Evolutionary conservation across 176 grass and related monocot species (phyloP).

Genomic region (Ampelocalamus luodianensis): DNA sequence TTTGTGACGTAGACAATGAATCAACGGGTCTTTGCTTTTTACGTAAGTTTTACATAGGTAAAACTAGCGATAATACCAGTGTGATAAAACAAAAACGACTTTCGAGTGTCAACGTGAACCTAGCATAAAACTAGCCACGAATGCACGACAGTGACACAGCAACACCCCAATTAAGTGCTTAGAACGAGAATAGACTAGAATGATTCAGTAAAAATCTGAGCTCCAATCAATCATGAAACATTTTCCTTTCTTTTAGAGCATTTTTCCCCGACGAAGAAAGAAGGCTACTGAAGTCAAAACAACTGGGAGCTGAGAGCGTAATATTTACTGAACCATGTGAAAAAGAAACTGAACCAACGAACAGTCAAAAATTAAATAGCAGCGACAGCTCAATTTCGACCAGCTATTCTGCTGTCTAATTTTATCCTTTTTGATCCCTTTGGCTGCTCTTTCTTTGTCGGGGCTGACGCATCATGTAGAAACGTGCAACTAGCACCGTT

Average conservation of each 20-base stretch:
- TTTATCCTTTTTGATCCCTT: slow-evolving; percentile 83
- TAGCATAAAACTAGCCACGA: neutral
- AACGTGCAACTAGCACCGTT: slow-evolving; percentile 82
- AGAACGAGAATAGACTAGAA: neutral
- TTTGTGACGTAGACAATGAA: neutral
- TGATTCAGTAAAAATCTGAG: slow-evolving; percentile 33
- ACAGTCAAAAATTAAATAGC: slow-evolving; percentile 43
- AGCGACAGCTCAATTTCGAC: slow-evolving; percentile 50
- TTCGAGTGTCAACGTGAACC: neutral
- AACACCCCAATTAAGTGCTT: neutral
- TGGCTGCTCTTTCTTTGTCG: slow-evolving; percentile 50
- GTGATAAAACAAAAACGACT: neutral
- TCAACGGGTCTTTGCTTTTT: no score
- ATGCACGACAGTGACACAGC: neutral
- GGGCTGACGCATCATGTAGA: slow-evolving; percentile 66
- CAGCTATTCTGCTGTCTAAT: slow-evolving; percentile 77
- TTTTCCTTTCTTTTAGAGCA: slow-evolving; percentile 40
- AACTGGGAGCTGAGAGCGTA: neutral
- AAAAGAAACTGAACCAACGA: slow-evolving; percentile 41
- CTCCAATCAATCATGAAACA: slow-evolving; percentile 23
- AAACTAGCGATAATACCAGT: neutral
- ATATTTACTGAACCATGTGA: slow-evolving; percentile 51
- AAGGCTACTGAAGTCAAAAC: neutral
- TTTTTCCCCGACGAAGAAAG: neutral
- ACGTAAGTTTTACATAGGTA: neutral